These are phyloP conservation scores for Petrea volubilis DNA, from an alignment of 257 asterid genomes.

Conservation along the genomic window DNA sequence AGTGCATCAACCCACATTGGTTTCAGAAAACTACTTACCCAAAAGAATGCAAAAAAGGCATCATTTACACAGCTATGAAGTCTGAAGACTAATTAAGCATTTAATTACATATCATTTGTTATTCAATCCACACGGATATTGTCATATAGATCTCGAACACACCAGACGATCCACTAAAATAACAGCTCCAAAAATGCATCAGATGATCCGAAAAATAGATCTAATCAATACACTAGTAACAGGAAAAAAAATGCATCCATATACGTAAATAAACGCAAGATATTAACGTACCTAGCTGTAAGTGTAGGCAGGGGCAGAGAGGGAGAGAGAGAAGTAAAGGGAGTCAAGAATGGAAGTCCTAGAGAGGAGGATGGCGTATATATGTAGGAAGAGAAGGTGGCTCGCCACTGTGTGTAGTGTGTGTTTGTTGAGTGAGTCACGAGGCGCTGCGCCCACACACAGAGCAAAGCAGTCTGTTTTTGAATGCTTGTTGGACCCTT, in stretches of 20 bases:
- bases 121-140: not conserved
- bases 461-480: not conserved
- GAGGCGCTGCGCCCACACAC: not conserved
- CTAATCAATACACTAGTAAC: not conserved
- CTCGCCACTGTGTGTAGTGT: not conserved
- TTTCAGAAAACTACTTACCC: not conserved
- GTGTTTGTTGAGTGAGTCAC: not conserved
- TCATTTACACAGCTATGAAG: not conserved
- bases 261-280: too few species aligned
- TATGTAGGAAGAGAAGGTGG: not conserved
- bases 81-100: not conserved
- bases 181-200: not conserved
- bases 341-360: not conserved
- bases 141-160: conserved; percentile 2
- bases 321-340: not conserved
- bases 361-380: not conserved
- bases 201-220: not conserved
- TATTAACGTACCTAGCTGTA: not conserved
- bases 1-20: not conserved
- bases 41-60: too few species aligned
- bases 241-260: not conserved
- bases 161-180: not conserved
- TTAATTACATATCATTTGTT: not conserved
- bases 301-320: not conserved
- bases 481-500: not conserved